Evolutionary conservation across 176 grass and related monocot genomes (phyloP).

Genomic region (Echinochloa phyllopogon): DNA sequence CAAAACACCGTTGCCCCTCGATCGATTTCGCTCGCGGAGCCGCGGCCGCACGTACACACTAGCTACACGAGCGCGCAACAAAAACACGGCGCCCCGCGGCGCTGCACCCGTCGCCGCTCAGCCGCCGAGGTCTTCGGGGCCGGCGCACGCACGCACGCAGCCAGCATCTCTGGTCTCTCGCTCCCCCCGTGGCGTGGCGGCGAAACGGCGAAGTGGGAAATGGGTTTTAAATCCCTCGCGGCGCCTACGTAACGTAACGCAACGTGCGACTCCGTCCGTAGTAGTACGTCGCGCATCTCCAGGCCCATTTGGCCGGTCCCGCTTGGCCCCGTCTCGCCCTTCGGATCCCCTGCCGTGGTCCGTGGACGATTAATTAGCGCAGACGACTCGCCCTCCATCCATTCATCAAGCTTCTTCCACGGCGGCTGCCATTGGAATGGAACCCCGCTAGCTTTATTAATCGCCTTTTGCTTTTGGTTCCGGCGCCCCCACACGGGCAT

Average conservation of each 20-base stretch:
- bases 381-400: not conserved
- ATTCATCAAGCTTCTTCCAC: not conserved
- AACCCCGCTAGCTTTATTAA: slow-evolving; percentile 32
- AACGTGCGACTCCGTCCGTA: not conserved
- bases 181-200: not conserved
- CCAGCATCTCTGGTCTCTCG: too few relatives aligned
- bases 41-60: not conserved
- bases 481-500: slow-evolving; percentile 24
- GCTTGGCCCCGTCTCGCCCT: slow-evolving; percentile 75
- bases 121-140: slow-evolving; percentile 17
- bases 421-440: slow-evolving; percentile 44
- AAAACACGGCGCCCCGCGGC: not conserved
- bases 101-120: not conserved
- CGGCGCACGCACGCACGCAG: too few relatives aligned
- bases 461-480: slow-evolving; percentile 34
- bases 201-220: slow-evolving; percentile 11
- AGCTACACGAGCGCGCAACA: not conserved
- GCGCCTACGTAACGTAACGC: slow-evolving; percentile 10
- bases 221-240: not conserved
- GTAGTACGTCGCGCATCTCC: slow-evolving; percentile 68
- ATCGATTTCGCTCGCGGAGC: not conserved
- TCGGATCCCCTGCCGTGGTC: slow-evolving; percentile 38
- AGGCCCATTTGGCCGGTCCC: slow-evolving; percentile 55
- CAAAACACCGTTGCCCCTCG: not conserved
- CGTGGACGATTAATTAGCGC: slow-evolving; percentile 27